These are phyloP conservation scores for Mallotus repandus DNA, from an alignment of 441 rosid genomes.

Conservation along the genomic window DNA sequence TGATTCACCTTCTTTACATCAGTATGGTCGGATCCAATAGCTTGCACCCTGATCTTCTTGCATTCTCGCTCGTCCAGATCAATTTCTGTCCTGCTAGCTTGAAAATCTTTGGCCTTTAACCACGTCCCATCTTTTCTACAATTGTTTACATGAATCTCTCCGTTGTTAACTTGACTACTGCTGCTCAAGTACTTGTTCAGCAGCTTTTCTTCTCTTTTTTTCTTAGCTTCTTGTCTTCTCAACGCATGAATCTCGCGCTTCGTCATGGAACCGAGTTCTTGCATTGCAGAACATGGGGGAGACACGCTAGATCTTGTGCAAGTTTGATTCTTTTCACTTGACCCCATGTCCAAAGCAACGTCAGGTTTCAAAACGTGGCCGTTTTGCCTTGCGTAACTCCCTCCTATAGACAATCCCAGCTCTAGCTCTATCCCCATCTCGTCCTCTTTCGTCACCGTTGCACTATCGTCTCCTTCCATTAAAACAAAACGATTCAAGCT, in stretches of 20 bases:
- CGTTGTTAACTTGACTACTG: neutral
- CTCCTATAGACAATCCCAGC: constrained; percentile 56
- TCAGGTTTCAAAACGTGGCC: constrained; percentile 3
- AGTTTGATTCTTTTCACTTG: neutral
- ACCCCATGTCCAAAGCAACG: neutral
- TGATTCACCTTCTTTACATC: constrained; percentile 17
- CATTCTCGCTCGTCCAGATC: constrained; percentile 24
- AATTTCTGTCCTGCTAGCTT: neutral
- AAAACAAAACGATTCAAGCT: constrained; percentile 2
- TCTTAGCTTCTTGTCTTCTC: constrained; percentile 44
- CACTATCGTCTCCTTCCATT: constrained; percentile 19
- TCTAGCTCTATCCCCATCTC: constrained; percentile 47
- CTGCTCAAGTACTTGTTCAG: neutral
- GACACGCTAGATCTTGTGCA: neutral
- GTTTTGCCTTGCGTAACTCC: constrained; percentile 35
- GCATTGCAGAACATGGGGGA: neutral
- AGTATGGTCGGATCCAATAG: constrained; percentile 6
- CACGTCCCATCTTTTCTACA: neutral
- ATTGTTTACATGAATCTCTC: neutral
- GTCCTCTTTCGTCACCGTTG: constrained; percentile 33
- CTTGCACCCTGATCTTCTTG: constrained; percentile 40
- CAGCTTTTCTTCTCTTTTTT: constrained; percentile 36
- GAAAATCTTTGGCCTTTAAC: constrained; percentile 9
- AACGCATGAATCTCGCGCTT: constrained; percentile 38
- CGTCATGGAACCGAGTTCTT: constrained; percentile 18